A percentile compares a stretch with the other conserved stretches of the same genome.
These are phyloP conservation scores for Puccinia hordei DNA, from an alignment of 1,284 basidiomycete genomes.

Conservation along the genomic window DNA sequence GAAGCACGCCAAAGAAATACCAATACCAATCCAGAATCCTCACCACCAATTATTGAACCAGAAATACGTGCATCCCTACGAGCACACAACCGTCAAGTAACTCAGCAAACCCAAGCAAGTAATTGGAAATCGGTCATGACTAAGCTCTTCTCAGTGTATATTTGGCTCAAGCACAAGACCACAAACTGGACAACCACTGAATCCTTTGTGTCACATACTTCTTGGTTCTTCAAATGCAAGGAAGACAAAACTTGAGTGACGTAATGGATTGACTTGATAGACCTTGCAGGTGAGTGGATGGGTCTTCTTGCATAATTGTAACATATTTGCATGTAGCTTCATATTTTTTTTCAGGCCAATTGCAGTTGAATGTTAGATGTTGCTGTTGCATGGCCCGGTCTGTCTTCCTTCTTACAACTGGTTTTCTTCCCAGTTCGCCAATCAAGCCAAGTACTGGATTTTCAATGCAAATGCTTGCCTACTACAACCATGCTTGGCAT, in stretches of 20 bases:
- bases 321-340: neutral
- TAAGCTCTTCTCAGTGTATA: too few relatives aligned
- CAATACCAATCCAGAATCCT: too few relatives aligned
- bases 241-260: neutral
- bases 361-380: neutral
- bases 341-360: neutral
- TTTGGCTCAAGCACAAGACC: too few relatives aligned
- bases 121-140: too few relatives aligned
- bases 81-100: too few relatives aligned
- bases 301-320: neutral
- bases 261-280: neutral
- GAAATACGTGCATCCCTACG: too few relatives aligned
- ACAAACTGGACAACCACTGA: too few relatives aligned
- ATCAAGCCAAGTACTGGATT: slow-evolving; percentile 1
- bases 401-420: neutral
- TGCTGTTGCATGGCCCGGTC: neutral
- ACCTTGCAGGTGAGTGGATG: neutral
- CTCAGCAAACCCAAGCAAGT: too few relatives aligned
- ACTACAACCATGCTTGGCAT: neutral
- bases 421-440: neutral
- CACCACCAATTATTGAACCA: too few relatives aligned
- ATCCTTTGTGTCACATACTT: neutral
- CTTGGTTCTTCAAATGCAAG: neutral
- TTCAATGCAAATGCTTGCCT: slow-evolving; percentile 2
- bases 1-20: too few relatives aligned